phyloP scores from a whole-genome alignment of 2,329 filamentous ascomycete genomes.

The Ilyonectria mors-panacis region DNA sequence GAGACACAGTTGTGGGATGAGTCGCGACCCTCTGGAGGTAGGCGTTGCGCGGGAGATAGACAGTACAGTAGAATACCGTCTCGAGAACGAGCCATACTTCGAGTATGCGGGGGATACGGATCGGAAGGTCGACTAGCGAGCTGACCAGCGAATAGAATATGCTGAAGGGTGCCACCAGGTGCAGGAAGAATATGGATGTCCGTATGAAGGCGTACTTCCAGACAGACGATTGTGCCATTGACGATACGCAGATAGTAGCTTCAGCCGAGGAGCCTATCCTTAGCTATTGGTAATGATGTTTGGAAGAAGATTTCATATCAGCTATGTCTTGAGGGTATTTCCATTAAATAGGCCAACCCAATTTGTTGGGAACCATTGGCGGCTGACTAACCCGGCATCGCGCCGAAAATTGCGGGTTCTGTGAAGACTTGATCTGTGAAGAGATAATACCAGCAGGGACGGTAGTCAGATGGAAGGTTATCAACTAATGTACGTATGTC shows the following conservation, averaged over 20 bases:
- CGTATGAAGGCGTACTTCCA: conserved; percentile 58
- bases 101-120: conserved; percentile 50
- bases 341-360: not conserved
- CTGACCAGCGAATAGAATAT: conserved; percentile 60
- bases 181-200: conserved; percentile 62
- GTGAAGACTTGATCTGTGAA: conserved; percentile 14
- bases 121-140: conserved; percentile 42
- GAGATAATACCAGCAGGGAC: conserved; percentile 15
- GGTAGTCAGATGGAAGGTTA: conserved; percentile 14
- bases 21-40: conserved; percentile 65
- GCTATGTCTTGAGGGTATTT: conserved; percentile 9
- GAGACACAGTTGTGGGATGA: conserved; percentile 62
- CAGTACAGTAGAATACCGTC: conserved; percentile 66
- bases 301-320: conserved; percentile 16
- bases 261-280: conserved; percentile 6
- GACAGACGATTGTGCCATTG: not conserved
- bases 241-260: conserved; percentile 9
- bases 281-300: conserved; percentile 13
- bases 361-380: conserved; percentile 12
- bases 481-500: conserved; percentile 15
- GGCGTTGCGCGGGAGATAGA: conserved; percentile 67
- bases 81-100: conserved; percentile 65
- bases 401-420: conserved; percentile 17
- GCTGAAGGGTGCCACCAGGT: conserved; percentile 64
- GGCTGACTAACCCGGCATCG: conserved; percentile 12